Conservation (phyloP, 2,329 filamentous ascomycete genomes). For the Nigrograna mackinnonii region DNA sequence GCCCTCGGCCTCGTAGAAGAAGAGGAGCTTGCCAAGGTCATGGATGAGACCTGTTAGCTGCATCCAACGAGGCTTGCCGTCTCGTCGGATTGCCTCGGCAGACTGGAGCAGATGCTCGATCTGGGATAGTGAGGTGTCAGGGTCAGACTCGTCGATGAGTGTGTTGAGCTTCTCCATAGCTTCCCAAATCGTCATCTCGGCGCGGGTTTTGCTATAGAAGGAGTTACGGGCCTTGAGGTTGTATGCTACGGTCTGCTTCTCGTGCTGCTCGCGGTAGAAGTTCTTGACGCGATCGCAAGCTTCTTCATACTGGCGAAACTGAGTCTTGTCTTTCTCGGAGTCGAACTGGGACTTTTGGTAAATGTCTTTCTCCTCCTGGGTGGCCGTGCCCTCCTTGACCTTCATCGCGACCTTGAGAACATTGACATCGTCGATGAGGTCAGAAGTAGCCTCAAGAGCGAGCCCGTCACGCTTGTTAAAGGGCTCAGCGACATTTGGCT, state of each 20-base stretch:
- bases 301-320: conserved; percentile 81
- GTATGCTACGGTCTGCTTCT: conserved; percentile 78
- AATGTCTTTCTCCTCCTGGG: conserved; percentile 51
- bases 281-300: conserved; percentile 83
- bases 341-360: conserved; percentile 70
- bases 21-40: conserved; percentile 78
- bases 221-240: conserved; percentile 78
- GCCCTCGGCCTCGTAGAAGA: conserved; percentile 79
- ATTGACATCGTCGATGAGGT: conserved; percentile 64
- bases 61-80: conserved; percentile 83
- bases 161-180: conserved; percentile 93
- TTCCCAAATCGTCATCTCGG: conserved; percentile 85
- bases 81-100: conserved; percentile 85
- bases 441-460: conserved; percentile 61
- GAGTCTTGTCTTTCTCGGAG: conserved; percentile 74
- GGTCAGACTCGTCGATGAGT: conserved; percentile 87
- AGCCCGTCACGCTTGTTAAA: conserved; percentile 58
- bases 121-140: conserved; percentile 83
- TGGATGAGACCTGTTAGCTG: conserved; percentile 78
- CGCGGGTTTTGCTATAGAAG: conserved; percentile 68
- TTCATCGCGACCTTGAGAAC: conserved; percentile 60
- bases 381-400: conserved; percentile 50
- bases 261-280: conserved; percentile 77
- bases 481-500: conserved; percentile 45
- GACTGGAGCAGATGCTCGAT: conserved; percentile 89